phyloP scores from a whole-genome alignment of 495 filamentous ascomycete genomes.

The Aspergillus saccharolyticus region DNA sequence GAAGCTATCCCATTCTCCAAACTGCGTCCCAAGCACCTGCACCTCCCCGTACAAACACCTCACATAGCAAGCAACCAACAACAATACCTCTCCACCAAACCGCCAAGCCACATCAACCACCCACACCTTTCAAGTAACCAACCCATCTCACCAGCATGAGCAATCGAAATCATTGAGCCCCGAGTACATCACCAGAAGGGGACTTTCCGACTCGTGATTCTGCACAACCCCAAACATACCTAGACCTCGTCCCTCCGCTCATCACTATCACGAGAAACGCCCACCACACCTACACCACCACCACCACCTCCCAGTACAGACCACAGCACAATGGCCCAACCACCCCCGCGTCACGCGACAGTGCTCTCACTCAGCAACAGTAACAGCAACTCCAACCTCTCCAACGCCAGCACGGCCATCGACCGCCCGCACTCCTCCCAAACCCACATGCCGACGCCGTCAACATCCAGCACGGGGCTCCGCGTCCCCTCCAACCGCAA shows the following conservation, averaged over 20 bases:
- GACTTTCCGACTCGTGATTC: too few species aligned
- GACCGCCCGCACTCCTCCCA: slow-evolving; percentile 23
- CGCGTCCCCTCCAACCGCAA: slow-evolving; percentile 92
- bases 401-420: slow-evolving; percentile 27
- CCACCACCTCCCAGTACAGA: slow-evolving; percentile 1
- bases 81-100: not conserved
- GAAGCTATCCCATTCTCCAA: slow-evolving; percentile 3
- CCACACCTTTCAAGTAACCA: too few species aligned
- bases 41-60: slow-evolving; percentile 3
- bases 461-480: slow-evolving; percentile 56
- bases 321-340: slow-evolving; percentile 28
- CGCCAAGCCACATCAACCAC: too few species aligned
- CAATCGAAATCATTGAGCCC: too few species aligned
- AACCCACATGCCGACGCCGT: slow-evolving; percentile 23
- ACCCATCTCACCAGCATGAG: too few species aligned
- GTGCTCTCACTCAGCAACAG: slow-evolving; percentile 38
- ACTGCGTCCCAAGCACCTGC: slow-evolving; percentile 2
- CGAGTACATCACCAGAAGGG: not conserved
- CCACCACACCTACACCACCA: not conserved
- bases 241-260: too few species aligned
- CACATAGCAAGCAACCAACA: not conserved
- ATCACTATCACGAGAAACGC: too few species aligned
- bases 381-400: slow-evolving; percentile 21
- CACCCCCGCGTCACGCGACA: slow-evolving; percentile 30
- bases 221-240: too few species aligned